phyloP scores from a whole-genome alignment of 768 basidiomycete genomes.

The Russula olivacea region DNA sequence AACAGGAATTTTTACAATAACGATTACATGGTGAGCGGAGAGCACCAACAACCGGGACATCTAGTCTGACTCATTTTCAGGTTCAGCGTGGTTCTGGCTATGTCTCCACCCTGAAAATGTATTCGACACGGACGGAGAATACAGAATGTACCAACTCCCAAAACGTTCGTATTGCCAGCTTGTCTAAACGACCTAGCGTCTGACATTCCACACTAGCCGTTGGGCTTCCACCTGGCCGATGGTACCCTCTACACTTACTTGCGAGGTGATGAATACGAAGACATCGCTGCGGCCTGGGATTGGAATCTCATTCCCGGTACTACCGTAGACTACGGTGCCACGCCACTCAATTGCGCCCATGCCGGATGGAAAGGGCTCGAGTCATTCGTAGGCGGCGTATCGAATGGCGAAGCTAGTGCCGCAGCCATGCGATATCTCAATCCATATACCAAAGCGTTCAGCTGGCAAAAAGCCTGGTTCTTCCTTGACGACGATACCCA shows the following conservation, averaged over 20 bases:
- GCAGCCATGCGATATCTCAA: conserved; percentile 65
- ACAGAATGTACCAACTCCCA: conserved; percentile 34
- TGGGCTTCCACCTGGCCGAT: conserved; percentile 57
- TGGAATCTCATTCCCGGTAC: conserved; percentile 75
- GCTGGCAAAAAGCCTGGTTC: conserved; percentile 70
- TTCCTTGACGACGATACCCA: conserved; percentile 61
- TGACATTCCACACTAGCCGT: conserved; percentile 16
- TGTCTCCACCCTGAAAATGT: conserved; percentile 32
- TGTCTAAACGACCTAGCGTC: neutral
- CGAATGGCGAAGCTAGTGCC: conserved; percentile 49
- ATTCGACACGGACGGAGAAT: conserved; percentile 33
- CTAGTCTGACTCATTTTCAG: conserved; percentile 18
- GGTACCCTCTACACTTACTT: conserved; percentile 61
- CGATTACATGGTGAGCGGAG: conserved; percentile 34
- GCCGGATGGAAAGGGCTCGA: conserved; percentile 44
- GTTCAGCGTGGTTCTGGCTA: conserved; percentile 34
- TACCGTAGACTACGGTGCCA: conserved; percentile 57
- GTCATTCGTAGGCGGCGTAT: conserved; percentile 60
- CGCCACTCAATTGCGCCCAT: conserved; percentile 44
- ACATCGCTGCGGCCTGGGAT: conserved; percentile 67
- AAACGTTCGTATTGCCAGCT: conserved; percentile 23
- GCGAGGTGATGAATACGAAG: conserved; percentile 63
- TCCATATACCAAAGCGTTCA: conserved; percentile 46
- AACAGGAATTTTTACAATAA: conserved; percentile 32
- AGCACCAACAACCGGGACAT: neutral